Evolutionary conservation across 225 moss, liverwort and hornwort species (phyloP).

Genomic region (Polytrichum commune): DNA sequence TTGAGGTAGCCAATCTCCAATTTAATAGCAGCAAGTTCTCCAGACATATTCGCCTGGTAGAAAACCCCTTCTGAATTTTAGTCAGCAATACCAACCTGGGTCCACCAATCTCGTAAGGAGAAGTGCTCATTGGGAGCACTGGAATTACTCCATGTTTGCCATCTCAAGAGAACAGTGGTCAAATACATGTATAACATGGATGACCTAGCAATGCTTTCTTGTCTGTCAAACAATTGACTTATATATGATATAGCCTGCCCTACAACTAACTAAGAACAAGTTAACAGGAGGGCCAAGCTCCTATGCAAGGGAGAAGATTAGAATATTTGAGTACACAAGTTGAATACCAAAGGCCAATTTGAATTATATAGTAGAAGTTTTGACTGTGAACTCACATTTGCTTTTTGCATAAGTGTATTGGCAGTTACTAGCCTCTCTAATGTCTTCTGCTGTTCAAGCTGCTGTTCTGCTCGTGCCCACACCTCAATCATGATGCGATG

Average conservation of each 20-base stretch:
- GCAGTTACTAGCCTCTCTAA: slow-evolving; percentile 32
- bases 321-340: no score
- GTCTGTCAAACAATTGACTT: not conserved
- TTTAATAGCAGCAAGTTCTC: slow-evolving; percentile 55
- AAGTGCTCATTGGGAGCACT: no score
- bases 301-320: no score
- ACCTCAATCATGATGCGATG: slow-evolving; percentile 60
- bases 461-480: slow-evolving; percentile 42
- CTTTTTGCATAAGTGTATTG: slow-evolving; percentile 37
- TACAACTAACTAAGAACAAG: no score
- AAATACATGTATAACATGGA: no score
- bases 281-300: no score
- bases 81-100: no score
- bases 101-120: no score
- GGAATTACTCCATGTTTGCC: no score
- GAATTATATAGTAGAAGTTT: no score
- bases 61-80: not conserved
- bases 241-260: not conserved
- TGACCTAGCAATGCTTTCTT: no score
- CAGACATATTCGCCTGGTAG: slow-evolving; percentile 52
- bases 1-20: slow-evolving; percentile 50
- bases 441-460: slow-evolving; percentile 45
- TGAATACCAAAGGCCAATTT: not conserved
- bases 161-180: no score
- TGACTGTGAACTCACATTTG: slow-evolving; percentile 38